These are phyloP conservation scores for Stachybotrys chartarum DNA, from an alignment of 2,329 filamentous ascomycete species.

Conservation along the genomic window DNA sequence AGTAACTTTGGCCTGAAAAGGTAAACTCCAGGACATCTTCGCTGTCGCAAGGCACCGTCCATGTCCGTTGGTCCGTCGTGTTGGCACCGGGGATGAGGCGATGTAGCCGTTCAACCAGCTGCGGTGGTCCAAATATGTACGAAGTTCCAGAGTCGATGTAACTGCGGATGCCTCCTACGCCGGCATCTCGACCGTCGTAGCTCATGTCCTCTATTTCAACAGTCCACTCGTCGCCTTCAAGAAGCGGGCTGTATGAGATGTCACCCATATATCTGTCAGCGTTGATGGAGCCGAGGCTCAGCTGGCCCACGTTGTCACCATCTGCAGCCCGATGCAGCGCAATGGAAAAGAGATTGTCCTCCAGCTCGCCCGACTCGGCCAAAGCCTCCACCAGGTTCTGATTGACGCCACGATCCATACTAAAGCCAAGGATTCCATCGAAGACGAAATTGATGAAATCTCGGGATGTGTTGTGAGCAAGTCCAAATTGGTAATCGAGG, in stretches of 20 bases:
- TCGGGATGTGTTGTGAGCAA: slow-evolving; percentile 62
- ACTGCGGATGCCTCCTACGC: slow-evolving; percentile 49
- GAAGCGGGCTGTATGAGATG: slow-evolving; percentile 57
- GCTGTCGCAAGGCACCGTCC: slow-evolving; percentile 66
- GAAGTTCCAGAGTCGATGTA: slow-evolving; percentile 83
- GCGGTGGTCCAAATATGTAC: slow-evolving; percentile 64
- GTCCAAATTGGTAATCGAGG: slow-evolving; percentile 61
- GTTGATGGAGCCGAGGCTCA: slow-evolving; percentile 70
- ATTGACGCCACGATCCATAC: slow-evolving; percentile 50
- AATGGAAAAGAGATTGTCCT: slow-evolving; percentile 62
- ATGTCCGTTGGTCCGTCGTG: slow-evolving; percentile 53
- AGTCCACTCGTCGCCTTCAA: slow-evolving; percentile 59
- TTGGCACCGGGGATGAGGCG: slow-evolving; percentile 55
- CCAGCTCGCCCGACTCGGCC: slow-evolving; percentile 45
- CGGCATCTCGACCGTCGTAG: slow-evolving; percentile 50
- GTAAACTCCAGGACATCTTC: slow-evolving; percentile 52
- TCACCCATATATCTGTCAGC: slow-evolving; percentile 58
- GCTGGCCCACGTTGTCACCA: slow-evolving; percentile 61
- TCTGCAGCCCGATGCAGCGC: slow-evolving; percentile 62
- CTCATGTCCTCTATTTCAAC: slow-evolving; percentile 61
- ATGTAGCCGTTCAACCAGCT: slow-evolving; percentile 63
- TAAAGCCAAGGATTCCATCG: slow-evolving; percentile 79
- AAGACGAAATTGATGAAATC: slow-evolving; percentile 76
- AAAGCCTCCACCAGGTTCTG: slow-evolving; percentile 64
- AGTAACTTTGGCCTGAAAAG: slow-evolving; percentile 62